Conservation (phyloP, 2,329 filamentous ascomycete genomes). For the Phaeosphaeria sp. region DNA sequence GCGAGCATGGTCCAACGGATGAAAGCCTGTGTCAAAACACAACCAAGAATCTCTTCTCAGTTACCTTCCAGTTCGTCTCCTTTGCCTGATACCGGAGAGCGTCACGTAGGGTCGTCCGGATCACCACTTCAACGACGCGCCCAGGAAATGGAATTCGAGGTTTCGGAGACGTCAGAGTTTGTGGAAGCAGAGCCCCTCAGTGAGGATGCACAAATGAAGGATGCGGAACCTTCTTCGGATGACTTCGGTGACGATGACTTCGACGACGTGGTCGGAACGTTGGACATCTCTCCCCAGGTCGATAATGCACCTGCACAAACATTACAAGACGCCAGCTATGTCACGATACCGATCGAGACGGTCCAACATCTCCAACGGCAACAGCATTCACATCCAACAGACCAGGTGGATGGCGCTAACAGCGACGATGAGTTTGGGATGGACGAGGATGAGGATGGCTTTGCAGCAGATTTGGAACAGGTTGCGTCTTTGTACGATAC, state of each 20-base stretch:
- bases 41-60: slow-evolving; percentile 25
- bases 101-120: slow-evolving; percentile 21
- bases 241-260: slow-evolving; percentile 47
- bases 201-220: slow-evolving; percentile 6
- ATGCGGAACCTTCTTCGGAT: slow-evolving; percentile 35
- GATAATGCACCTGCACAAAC: slow-evolving; percentile 6
- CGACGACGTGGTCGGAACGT: slow-evolving; percentile 44
- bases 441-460: slow-evolving; percentile 57
- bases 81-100: slow-evolving; percentile 45
- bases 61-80: slow-evolving; percentile 58
- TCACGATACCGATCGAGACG: slow-evolving; percentile 14
- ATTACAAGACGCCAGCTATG: slow-evolving; percentile 8
- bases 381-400: not conserved
- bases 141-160: slow-evolving; percentile 17
- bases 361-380: slow-evolving; percentile 2
- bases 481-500: slow-evolving; percentile 63
- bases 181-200: slow-evolving; percentile 5
- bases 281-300: slow-evolving; percentile 28
- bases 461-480: slow-evolving; percentile 65
- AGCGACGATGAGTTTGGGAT: slow-evolving; percentile 55
- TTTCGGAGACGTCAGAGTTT: slow-evolving; percentile 12
- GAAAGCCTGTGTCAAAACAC: slow-evolving; percentile 51
- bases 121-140: slow-evolving; percentile 42
- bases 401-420: slow-evolving; percentile 10
- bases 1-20: slow-evolving; percentile 52